Base-by-base conservation (phyloP, 495 filamentous ascomycete genomes). In the Staphylotrichum tortipilum region DNA sequence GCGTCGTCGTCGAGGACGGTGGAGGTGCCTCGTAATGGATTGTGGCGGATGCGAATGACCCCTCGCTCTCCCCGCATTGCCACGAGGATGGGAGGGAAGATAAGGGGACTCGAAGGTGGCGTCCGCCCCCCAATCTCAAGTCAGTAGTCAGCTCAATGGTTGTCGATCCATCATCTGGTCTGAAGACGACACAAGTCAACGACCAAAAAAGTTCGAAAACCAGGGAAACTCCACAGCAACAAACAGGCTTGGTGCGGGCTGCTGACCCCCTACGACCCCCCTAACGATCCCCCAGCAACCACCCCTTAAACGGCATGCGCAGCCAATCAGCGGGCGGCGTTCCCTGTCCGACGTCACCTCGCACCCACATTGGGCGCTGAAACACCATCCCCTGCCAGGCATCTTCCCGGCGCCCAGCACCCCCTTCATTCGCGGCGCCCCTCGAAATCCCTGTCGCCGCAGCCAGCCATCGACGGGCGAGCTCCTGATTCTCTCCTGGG, bases 381-480 rank as follows among this genome's bases (percentile, higher is more conserved):
- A 61, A 61, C 56, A 60, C 17, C 48, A 58, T 19, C 29, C 35
- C 49, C 54, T 56, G 51, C 55, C 55, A 43, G 54, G 52, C 48
- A 52, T 45, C 38, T 53, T 49, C 58, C 60, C 47, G 53, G 51
- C 33, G 40, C 17, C 46, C 56, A 56, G 45, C 26, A 50, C 53
- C 59, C 59, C 58, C 64, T 64, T 64, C 59, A 64, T 61, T 60
- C 53, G 49, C 35, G 37, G 23, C 26, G 33, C 33, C 44, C 49
- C 49, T 35, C 49, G n/a, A 49, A 3, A 49, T 45, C 64, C 61
- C 57, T 57, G 56, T 49, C 49, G 37, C 54, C 47, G 46, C 26
- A 7, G 38, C 54, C 55, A n/a, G n/a, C n/a, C n/a, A n/a, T n/a
- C n/a, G n/a, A n/a, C n/a, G n/a, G 53, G 60, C 45, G 21, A 59